phyloP scores from a whole-genome alignment of 345 rosid species.

The Citrus maxima region DNA sequence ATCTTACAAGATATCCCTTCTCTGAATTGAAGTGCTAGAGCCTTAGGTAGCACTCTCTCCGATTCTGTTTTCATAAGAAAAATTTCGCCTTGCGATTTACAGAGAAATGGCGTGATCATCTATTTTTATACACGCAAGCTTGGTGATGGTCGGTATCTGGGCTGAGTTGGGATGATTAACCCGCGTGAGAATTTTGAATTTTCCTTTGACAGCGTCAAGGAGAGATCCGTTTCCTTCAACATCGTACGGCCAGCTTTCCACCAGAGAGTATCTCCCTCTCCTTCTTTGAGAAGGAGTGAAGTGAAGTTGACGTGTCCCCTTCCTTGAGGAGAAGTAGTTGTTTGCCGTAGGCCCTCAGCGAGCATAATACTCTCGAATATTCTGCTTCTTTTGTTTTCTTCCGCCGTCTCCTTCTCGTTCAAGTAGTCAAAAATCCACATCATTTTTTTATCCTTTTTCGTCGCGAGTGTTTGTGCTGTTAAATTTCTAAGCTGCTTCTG shows the following conservation, averaged over 20 bases:
- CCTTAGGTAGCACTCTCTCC: not conserved
- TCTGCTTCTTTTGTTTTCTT: not conserved
- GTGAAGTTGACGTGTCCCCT: too few species aligned
- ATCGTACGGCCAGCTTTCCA: not conserved
- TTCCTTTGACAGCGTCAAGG: not conserved
- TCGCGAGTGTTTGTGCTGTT: not conserved
- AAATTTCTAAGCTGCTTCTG: accelerated
- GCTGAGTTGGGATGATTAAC: not conserved
- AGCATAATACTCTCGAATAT: not conserved
- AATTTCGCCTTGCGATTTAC: not conserved
- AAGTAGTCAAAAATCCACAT: not conserved
- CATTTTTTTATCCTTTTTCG: not conserved
- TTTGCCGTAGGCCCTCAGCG: too few species aligned
- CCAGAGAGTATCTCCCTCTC: not conserved
- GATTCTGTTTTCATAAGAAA: too few species aligned
- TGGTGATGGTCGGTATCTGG: too few species aligned
- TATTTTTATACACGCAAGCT: not conserved
- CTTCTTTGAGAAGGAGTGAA: too few species aligned
- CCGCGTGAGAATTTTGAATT: not conserved
- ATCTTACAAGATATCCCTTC: not conserved
- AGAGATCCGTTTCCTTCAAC: not conserved
- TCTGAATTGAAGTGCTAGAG: not conserved
- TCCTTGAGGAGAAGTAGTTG: too few species aligned
- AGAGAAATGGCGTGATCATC: not conserved
- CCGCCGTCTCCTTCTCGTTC: not conserved